These are phyloP conservation scores for Polymyxa betae DNA, from an alignment of 208 protist species.

Conservation along the genomic window DNA sequence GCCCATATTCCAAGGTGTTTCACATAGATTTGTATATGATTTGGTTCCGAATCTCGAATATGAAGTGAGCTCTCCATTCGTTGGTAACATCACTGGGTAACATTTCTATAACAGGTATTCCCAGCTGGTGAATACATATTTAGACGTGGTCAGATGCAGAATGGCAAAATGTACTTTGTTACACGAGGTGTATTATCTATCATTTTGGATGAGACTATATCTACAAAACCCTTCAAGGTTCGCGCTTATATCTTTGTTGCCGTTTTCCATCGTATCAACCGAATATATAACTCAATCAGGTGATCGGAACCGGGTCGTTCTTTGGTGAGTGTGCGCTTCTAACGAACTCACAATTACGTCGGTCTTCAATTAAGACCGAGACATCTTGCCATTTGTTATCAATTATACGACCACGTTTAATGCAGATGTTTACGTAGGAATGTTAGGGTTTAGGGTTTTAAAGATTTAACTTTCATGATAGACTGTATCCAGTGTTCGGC, in stretches of 20 bases:
- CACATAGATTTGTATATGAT: conserved; percentile 12
- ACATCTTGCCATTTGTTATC: conserved; percentile 24
- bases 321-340: conserved; percentile 47
- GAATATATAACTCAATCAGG: too few species aligned
- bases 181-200: conserved; percentile 13
- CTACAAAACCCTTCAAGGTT: conserved; percentile 35
- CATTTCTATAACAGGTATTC: background rate
- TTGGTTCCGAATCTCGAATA: conserved; percentile 15
- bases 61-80: background rate
- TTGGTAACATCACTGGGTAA: background rate
- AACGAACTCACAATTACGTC: background rate
- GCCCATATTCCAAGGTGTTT: conserved; percentile 48
- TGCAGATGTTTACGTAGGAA: conserved; percentile 32
- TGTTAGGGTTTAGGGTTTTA: background rate
- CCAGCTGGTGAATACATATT: background rate
- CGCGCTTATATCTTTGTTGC: background rate
- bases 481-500: conserved; percentile 36
- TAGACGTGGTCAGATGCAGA: conserved; percentile 11
- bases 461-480: background rate
- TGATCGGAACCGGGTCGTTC: conserved; percentile 50
- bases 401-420: background rate
- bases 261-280: too few species aligned
- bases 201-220: conserved; percentile 35
- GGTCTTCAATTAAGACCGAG: background rate
- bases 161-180: conserved; percentile 50